A percentile compares a stretch with the other conserved stretches of the same genome.
These are phyloP conservation scores for Pyracantha coccinea DNA, from an alignment of 331 rosid species.

Conservation along the genomic window DNA sequence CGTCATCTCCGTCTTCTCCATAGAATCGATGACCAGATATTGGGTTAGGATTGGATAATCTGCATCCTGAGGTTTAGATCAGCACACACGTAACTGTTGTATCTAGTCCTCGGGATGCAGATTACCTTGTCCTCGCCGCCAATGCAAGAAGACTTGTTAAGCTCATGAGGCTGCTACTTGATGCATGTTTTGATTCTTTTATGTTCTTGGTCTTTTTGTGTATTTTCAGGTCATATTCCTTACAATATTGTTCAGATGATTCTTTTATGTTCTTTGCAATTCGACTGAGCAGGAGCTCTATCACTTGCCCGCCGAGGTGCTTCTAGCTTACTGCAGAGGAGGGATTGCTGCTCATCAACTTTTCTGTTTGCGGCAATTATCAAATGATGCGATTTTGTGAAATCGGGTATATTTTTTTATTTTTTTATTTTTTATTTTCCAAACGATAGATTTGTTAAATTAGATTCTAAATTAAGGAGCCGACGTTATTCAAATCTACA, in stretches of 20 bases:
- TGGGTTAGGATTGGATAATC: conserved; percentile 76
- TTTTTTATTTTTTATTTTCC: neutral
- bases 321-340: neutral
- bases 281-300: neutral
- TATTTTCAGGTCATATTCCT: conserved; percentile 7
- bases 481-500: accelerated
- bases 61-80: conserved; percentile 58
- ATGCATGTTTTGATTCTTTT: neutral
- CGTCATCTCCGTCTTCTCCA: neutral
- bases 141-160: conserved; percentile 12
- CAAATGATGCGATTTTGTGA: neutral
- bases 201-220: neutral
- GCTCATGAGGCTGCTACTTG: neutral
- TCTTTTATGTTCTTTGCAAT: neutral
- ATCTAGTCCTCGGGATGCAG: conserved; percentile 51
- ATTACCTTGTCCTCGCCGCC: conserved; percentile 48
- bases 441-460: too few relatives aligned
- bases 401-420: neutral
- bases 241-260: neutral
- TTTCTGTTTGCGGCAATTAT: neutral
- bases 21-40: conserved; percentile 13
- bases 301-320: neutral
- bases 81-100: neutral
- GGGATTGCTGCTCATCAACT: neutral
- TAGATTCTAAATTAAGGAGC: too few relatives aligned